Evolutionary conservation across 352 stramenopile genomes (phyloP), one percentile per base, ranked within the genome.

Genomic region (Discostella stelligera): DNA sequence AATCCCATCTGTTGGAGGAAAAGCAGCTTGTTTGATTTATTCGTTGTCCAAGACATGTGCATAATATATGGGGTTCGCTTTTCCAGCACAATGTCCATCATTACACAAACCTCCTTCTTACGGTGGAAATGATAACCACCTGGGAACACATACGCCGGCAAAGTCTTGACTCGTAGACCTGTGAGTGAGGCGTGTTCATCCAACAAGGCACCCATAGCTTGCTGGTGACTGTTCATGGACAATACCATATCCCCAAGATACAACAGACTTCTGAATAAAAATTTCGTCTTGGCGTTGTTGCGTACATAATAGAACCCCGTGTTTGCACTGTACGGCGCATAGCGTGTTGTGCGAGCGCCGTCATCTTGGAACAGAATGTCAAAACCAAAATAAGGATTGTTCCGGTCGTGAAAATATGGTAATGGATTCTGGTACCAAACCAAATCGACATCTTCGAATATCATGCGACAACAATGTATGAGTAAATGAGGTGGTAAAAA

Each of bases 311-410:
- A 88, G 66, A 88, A 90, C 11, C 83, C 83, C 44, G 74, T 87
- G 49, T 90, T 90, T n/a, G 80, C 79, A 63, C 55, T 79, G 44
- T 81, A 84, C 9, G 83, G 84, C 16, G 83, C 75, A 48, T 88
- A 88, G 52, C 74, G 44, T 18, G 71, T 41, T 13, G 54, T 67
- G 32, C 85, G 54, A 11, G 80, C 81, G 14, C 83, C 83, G 61
- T 90, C 83, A 56, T 90, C 83, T 78, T 88, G 81, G 60, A 85
- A 90, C 16, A 87, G 71, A 37, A 80, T 73, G 55, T 90, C 83
- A 61, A 90, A 82, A 32, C 69, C 61, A 20, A 70, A 62, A 8
- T 75, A 20, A 11, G 68, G 48, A 50, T 68, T 82, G 41, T 39
- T 25, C 20, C 69, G 76, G 53, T 81, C 67, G 30, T 83, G 74